A percentile compares a stretch with the other conserved stretches of the same genome.
Evolutionary conservation across 441 rosid genomes (phyloP).

Genomic region (Hura crepitans): DNA sequence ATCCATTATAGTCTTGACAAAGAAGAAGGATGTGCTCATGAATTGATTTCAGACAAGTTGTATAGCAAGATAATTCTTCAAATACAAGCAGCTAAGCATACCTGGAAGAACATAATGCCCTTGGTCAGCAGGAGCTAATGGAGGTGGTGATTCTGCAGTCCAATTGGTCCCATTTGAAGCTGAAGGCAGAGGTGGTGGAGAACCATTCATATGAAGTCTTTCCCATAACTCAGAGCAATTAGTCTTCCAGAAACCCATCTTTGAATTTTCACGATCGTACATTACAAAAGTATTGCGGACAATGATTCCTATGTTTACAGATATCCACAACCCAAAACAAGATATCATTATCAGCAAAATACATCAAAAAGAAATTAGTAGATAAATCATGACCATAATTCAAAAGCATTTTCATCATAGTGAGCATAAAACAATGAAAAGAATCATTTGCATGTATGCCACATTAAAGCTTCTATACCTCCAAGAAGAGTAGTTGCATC

Average conservation of each 20-base stretch:
- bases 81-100: constrained; percentile 18
- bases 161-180: constrained; percentile 35
- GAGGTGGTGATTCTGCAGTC: constrained; percentile 32
- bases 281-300: constrained; percentile 82
- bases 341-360: neutral
- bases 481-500: constrained; percentile 92
- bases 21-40: neutral
- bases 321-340: constrained; percentile 9
- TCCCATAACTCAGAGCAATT: constrained; percentile 87
- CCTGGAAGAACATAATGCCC: constrained; percentile 43
- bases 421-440: neutral
- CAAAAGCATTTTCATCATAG: neutral
- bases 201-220: constrained; percentile 51
- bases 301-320: constrained; percentile 50
- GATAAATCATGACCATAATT: neutral
- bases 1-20: neutral
- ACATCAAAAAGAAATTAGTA: neutral
- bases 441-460: neutral
- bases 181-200: constrained; percentile 38
- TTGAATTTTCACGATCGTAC: constrained; percentile 79
- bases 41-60: neutral
- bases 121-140: constrained; percentile 34
- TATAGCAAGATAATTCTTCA: constrained; percentile 11
- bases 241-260: constrained; percentile 90
- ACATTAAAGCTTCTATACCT: constrained; percentile 42